Conservation (phyloP, 768 basidiomycete species). For the Collybia sordida region DNA sequence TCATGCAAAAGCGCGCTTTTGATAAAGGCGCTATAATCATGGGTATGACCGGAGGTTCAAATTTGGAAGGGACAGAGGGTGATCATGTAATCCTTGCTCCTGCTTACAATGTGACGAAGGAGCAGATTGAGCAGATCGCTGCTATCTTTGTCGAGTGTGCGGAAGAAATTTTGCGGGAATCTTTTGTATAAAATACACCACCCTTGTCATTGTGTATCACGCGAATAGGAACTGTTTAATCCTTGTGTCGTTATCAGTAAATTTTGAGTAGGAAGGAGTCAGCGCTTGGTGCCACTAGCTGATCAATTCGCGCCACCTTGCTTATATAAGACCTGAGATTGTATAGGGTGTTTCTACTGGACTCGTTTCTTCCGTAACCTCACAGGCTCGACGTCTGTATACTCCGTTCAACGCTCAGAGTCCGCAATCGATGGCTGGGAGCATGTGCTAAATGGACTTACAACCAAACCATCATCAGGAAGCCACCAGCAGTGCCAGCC, state of each 20-base stretch:
- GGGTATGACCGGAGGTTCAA: conserved; percentile 71
- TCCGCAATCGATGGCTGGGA: conserved; percentile 79
- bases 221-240: background rate
- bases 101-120: conserved; percentile 72
- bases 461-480: conserved; percentile 69
- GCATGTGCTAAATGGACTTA: conserved; percentile 92
- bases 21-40: conserved; percentile 69
- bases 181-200: conserved; percentile 15
- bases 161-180: conserved; percentile 56
- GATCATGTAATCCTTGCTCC: conserved; percentile 75
- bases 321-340: conserved; percentile 43
- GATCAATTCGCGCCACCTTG: conserved; percentile 34
- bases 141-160: conserved; percentile 64
- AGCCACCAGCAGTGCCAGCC: conserved; percentile 69
- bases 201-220: background rate
- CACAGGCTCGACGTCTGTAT: conserved; percentile 31
- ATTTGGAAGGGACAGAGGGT: conserved; percentile 69
- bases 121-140: conserved; percentile 70
- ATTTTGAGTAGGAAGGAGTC: background rate
- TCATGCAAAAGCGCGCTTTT: conserved; percentile 69
- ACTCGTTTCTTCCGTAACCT: conserved; percentile 29
- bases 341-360: conserved; percentile 33
- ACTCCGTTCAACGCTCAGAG: conserved; percentile 33
- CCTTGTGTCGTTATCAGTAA: no score
- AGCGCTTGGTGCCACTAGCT: background rate